These are phyloP conservation scores for Trichoderma sp. DNA, from an alignment of 2,329 filamentous ascomycete genomes.

Conservation along the genomic window DNA sequence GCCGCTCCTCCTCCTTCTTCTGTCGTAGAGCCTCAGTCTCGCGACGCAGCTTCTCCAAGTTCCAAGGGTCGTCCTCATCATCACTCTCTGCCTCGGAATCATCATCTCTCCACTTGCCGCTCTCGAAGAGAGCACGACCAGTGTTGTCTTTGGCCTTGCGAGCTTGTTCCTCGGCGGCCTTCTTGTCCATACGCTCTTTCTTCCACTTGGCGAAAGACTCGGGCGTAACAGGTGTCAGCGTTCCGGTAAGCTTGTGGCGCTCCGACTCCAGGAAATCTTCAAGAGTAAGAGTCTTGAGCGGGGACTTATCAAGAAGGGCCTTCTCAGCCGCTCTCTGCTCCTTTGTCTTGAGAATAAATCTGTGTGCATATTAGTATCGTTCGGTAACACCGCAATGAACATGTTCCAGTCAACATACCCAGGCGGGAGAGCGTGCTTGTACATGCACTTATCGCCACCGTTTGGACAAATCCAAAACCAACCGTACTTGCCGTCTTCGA, in stretches of 20 bases:
- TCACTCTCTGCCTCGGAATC: constrained; percentile 59
- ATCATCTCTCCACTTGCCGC: constrained; percentile 83
- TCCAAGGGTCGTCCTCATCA: constrained; percentile 67
- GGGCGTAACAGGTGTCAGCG: constrained; percentile 87
- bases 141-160: constrained; percentile 93
- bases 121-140: constrained; percentile 92
- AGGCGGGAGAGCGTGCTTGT: constrained; percentile 91
- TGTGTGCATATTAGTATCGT: constrained; percentile 41
- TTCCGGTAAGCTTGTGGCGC: constrained; percentile 91
- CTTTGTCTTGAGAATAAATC: constrained; percentile 96
- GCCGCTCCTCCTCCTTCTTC: constrained; percentile 76
- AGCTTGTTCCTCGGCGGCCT: constrained; percentile 89
- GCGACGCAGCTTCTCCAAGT: constrained; percentile 77
- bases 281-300: constrained; percentile 88
- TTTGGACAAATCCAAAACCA: constrained; percentile 99
- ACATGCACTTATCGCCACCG: constrained; percentile 97
- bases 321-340: constrained; percentile 96
- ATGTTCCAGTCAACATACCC: constrained; percentile 66
- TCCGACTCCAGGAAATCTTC: constrained; percentile 98
- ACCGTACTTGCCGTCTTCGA: constrained; percentile 97
- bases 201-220: constrained; percentile 98
- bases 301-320: constrained; percentile 92
- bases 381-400: too few relatives aligned
- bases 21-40: constrained; percentile 80
- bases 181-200: constrained; percentile 91